A percentile compares a stretch with the other conserved stretches of the same genome.
Evolutionary conservation across 352 stramenopile genomes (phyloP).

Genomic region (Thraustotheca clavata): DNA sequence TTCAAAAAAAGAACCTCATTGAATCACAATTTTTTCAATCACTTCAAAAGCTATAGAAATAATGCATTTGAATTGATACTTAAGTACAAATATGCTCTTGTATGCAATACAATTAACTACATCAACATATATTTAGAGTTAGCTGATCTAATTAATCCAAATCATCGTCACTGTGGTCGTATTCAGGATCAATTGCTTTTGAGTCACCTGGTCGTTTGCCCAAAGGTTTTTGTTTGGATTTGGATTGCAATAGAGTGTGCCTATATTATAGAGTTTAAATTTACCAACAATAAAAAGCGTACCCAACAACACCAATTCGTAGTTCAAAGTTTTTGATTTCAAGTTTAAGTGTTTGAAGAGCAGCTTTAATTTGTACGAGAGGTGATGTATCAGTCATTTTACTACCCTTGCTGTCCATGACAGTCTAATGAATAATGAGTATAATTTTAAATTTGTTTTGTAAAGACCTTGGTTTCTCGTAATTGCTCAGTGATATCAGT

Average conservation of each 20-base stretch:
- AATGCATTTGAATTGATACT: no score
- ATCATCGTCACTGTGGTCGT: slow-evolving; percentile 72
- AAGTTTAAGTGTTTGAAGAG: slow-evolving; percentile 57
- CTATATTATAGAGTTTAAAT: slow-evolving; percentile 12
- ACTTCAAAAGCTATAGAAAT: no score
- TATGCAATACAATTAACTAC: no score
- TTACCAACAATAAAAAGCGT: background rate
- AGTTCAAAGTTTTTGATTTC: slow-evolving; percentile 82
- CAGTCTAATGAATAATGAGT: slow-evolving; percentile 3
- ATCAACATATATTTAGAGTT: no score
- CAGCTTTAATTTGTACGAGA: slow-evolving; percentile 77
- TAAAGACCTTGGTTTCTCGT: slow-evolving; percentile 47
- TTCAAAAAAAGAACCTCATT: no score
- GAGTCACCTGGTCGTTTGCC: slow-evolving; percentile 31
- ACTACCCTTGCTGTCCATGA: slow-evolving; percentile 70
- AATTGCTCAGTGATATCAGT: slow-evolving; percentile 64
- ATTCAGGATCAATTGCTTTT: slow-evolving; percentile 53
- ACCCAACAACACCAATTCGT: slow-evolving; percentile 68
- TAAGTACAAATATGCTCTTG: no score
- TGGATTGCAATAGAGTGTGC: slow-evolving; percentile 67
- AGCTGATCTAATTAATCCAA: slow-evolving; percentile 44
- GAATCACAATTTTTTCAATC: no score
- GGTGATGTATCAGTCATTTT: slow-evolving; percentile 84
- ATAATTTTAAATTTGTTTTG: background rate
- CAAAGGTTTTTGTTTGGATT: slow-evolving; percentile 47